These are phyloP conservation scores for Ophiosphaerella korrae DNA, from an alignment of 2,329 filamentous ascomycete genomes.

Conservation along the genomic window DNA sequence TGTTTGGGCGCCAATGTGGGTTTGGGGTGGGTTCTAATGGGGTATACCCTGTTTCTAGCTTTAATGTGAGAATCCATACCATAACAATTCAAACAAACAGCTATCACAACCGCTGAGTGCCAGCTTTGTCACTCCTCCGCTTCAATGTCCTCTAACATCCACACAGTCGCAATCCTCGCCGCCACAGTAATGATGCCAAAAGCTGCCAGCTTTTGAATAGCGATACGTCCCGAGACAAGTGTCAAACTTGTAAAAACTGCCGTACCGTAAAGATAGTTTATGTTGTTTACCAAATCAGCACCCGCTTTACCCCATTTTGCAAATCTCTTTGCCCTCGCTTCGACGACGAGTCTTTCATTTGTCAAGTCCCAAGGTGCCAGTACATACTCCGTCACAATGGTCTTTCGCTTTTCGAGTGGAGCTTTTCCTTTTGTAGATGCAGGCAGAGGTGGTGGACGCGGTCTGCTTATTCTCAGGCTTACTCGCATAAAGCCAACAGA, in stretches of 20 bases:
- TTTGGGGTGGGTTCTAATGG: too few relatives aligned
- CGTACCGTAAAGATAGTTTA: constrained; percentile 6
- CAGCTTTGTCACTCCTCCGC: background rate
- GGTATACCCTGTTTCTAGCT: background rate
- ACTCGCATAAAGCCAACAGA: constrained; percentile 1
- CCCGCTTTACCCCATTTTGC: constrained; percentile 1
- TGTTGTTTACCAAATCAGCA: constrained; percentile 4
- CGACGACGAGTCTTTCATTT: background rate
- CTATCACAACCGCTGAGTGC: too few relatives aligned
- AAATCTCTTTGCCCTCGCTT: background rate
- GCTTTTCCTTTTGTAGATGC: too few relatives aligned
- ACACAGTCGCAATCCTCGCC: background rate
- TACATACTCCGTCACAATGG: too few relatives aligned
- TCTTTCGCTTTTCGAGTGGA: too few relatives aligned
- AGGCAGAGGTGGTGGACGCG: too few relatives aligned
- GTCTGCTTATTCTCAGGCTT: background rate
- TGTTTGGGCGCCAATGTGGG: too few relatives aligned
- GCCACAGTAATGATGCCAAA: background rate
- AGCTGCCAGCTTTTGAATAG: constrained; percentile 2
- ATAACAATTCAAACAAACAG: too few relatives aligned
- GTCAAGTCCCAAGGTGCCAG: background rate
- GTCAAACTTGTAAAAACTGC: constrained; percentile 5
- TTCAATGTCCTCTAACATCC: constrained; percentile 1
- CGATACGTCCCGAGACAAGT: constrained; percentile 1
- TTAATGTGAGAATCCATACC: too few relatives aligned